Conservation (phyloP, 257 asterid species). For the Marsdenia floribunda region DNA sequence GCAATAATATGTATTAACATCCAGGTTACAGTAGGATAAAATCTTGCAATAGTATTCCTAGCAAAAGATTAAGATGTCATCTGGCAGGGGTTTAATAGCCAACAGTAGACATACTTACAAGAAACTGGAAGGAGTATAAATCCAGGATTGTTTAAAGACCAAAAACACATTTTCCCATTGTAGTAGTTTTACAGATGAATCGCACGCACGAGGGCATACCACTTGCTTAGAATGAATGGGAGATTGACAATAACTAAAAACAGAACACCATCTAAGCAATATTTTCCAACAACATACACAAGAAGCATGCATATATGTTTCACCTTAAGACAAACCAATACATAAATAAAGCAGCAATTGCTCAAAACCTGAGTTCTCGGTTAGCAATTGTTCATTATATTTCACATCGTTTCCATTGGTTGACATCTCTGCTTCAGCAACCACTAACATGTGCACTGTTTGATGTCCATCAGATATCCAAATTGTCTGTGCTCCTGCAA, state of each 20-base stretch:
- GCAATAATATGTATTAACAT: not conserved
- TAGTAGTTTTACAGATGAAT: not conserved
- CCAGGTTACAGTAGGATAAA: not conserved
- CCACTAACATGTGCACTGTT: conserved; percentile 51
- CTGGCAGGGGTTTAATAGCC: not conserved
- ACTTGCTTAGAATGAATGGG: not conserved
- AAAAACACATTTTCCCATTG: not conserved
- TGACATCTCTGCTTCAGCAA: conserved; percentile 45
- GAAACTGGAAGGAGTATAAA: not conserved
- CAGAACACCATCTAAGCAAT: not conserved
- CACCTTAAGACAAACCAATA: not conserved
- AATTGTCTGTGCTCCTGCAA: conserved; percentile 55
- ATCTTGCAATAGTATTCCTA: not conserved
- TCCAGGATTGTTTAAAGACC: not conserved
- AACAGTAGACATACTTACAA: not conserved
- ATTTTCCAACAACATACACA: not conserved
- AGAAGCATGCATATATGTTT: not conserved
- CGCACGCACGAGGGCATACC: not conserved
- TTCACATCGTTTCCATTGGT: conserved; percentile 34
- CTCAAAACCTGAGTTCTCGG: conserved; percentile 48
- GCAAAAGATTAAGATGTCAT: not conserved
- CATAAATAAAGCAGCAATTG: not conserved
- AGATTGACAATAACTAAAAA: not conserved
- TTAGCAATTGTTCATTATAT: conserved; percentile 30
- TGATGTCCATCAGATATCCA: conserved; percentile 84